These are phyloP conservation scores for Quercus mongolica DNA, from an alignment of 306 rosid genomes.

Conservation along the genomic window DNA sequence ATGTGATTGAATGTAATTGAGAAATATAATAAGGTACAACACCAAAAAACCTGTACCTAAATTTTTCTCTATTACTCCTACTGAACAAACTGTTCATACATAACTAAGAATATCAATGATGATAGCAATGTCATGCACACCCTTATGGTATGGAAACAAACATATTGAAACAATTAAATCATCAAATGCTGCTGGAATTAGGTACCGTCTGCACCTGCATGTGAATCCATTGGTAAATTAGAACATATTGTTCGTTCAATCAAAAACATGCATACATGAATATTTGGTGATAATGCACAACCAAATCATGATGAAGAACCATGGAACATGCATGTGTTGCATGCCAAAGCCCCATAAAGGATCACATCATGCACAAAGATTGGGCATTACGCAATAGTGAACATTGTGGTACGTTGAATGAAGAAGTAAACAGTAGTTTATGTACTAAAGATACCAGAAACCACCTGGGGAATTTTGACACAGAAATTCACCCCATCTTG, in stretches of 20 bases:
- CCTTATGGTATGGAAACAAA: neutral
- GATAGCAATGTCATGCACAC: neutral
- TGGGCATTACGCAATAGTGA: neutral
- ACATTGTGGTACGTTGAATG: neutral
- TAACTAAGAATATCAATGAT: neutral
- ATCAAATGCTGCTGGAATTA: no score
- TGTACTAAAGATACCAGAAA: neutral
- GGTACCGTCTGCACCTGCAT: no score
- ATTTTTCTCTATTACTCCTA: no score
- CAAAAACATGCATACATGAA: no score
- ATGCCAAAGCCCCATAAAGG: neutral
- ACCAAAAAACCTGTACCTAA: no score
- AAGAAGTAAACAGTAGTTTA: neutral
- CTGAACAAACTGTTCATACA: neutral
- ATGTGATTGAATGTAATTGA: no score
- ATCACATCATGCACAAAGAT: neutral
- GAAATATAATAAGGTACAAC: no score
- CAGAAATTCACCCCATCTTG: neutral
- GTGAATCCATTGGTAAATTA: no score
- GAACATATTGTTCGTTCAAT: no score
- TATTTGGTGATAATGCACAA: no score
- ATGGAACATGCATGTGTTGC: neutral
- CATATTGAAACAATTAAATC: no score
- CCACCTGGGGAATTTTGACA: neutral
- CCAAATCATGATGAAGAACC: neutral